These are phyloP conservation scores for Haematococcus lacustris DNA, from an alignment of 139 green algal species.

Conservation along the genomic window DNA sequence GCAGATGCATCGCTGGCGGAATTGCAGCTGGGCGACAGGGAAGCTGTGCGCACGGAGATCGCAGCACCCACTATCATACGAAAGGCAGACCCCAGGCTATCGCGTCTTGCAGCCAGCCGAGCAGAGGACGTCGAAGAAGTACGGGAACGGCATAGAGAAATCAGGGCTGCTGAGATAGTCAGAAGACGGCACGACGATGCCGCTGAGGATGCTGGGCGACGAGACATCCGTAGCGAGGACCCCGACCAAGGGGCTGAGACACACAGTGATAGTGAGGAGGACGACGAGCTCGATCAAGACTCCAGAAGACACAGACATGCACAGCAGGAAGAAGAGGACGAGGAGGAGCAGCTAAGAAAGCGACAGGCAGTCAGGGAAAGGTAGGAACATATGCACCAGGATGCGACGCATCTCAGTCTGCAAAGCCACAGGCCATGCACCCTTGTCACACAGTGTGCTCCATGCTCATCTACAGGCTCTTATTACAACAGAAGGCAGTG, in stretches of 20 bases:
- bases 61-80: slow-evolving; percentile 57
- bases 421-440: too few species aligned
- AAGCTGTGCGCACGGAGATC: slow-evolving; percentile 44
- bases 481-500: slow-evolving; percentile 39
- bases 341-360: slow-evolving; percentile 36
- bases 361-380: slow-evolving; percentile 43
- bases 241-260: slow-evolving; percentile 14
- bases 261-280: slow-evolving; percentile 10
- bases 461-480: slow-evolving; percentile 25
- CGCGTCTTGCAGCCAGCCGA: slow-evolving; percentile 30
- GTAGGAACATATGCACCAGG: too few species aligned
- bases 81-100: slow-evolving; percentile 48
- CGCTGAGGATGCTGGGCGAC: slow-evolving; percentile 4
- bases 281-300: slow-evolving; percentile 15
- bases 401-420: too few species aligned
- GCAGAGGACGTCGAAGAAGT: slow-evolving; percentile 31
- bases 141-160: slow-evolving; percentile 18
- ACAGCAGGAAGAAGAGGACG: slow-evolving; percentile 49
- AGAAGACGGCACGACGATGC: slow-evolving; percentile 8
- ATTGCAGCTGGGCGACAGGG: not conserved
- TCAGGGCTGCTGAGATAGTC: slow-evolving; percentile 42
- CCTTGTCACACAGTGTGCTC: not conserved
- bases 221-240: slow-evolving; percentile 14
- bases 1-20: slow-evolving; percentile 24
- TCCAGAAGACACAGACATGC: slow-evolving; percentile 16